These are phyloP conservation scores for Zalerion maritima DNA, from an alignment of 495 filamentous ascomycete species.

Conservation along the genomic window DNA sequence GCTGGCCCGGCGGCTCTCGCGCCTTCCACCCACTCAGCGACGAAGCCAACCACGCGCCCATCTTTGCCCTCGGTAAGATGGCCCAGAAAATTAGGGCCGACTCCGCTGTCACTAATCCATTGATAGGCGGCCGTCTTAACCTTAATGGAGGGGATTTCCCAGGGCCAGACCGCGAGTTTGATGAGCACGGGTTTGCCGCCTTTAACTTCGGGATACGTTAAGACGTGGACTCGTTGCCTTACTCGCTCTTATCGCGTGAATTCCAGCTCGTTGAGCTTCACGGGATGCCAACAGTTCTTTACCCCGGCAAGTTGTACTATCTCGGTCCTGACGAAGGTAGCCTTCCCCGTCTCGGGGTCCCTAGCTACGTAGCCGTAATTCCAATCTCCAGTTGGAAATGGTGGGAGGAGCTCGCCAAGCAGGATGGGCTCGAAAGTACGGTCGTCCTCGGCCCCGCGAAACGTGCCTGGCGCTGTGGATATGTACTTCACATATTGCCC, in stretches of 20 bases:
- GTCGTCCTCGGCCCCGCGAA: conserved; percentile 4
- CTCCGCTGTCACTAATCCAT: conserved; percentile 2
- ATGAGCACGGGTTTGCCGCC: conserved; percentile 3
- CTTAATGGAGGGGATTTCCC: conserved; percentile 2
- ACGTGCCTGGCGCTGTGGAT: conserved; percentile 2
- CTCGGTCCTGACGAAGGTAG: conserved; percentile 1
- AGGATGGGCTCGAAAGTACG: conserved; percentile 5
- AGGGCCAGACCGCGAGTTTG: conserved; percentile 3
- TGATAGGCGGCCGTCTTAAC: conserved; percentile 4
- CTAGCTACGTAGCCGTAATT: conserved; percentile 3
- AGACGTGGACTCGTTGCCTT: conserved; percentile 3
- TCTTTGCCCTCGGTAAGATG: conserved; percentile 19
- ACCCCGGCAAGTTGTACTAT: neutral
- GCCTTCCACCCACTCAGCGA: conserved; percentile 20
- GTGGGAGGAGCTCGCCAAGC: conserved; percentile 3
- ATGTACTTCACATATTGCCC: conserved; percentile 5
- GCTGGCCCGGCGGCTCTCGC: conserved; percentile 13
- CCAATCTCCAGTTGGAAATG: conserved; percentile 4
- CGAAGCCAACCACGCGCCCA: conserved; percentile 25
- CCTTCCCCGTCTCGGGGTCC: conserved; percentile 1
- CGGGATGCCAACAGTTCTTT: neutral
- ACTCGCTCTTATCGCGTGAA: conserved; percentile 3
- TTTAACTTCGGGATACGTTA: conserved; percentile 1
- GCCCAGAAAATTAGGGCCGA: conserved; percentile 5
- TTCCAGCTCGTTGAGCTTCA: conserved; percentile 2